Evolutionary conservation across 768 basidiomycete species (phyloP).

Genomic region (Auriscalpium vulgare): DNA sequence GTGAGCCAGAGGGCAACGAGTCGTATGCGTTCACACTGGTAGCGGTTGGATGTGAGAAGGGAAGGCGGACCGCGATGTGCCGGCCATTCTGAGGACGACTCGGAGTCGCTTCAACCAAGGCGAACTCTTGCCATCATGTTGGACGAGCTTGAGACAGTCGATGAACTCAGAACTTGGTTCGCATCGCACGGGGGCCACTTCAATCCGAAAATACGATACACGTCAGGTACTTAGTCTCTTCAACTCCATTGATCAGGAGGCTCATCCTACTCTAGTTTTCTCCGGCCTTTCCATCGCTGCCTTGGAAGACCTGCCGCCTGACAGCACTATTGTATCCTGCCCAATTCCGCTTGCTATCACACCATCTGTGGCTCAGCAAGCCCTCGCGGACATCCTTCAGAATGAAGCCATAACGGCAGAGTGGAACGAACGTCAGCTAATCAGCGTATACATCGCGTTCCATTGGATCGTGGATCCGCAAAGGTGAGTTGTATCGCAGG

Average conservation of each 20-base stretch:
- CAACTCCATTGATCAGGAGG: not conserved
- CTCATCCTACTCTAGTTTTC: conserved; percentile 5
- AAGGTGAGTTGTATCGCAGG: conserved; percentile 21
- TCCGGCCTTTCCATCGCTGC: conserved; percentile 48
- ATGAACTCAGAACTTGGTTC: conserved; percentile 45
- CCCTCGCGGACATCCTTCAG: conserved; percentile 35
- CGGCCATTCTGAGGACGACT: not conserved
- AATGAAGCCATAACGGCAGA: conserved; percentile 17
- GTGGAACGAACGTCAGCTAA: conserved; percentile 61
- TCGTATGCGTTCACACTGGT: not conserved
- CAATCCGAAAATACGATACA: conserved; percentile 36
- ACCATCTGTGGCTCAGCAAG: conserved; percentile 34
- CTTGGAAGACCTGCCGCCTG: conserved; percentile 34
- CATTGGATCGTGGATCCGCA: conserved; percentile 46
- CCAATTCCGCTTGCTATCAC: conserved; percentile 64
- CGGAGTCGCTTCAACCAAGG: too few relatives aligned
- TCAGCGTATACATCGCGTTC: conserved; percentile 56
- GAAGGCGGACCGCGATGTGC: not conserved
- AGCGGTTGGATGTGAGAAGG: not conserved
- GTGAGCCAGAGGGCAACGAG: not conserved
- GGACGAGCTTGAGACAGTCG: conserved; percentile 14
- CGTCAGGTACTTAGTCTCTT: conserved; percentile 32
- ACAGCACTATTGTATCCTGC: conserved; percentile 54
- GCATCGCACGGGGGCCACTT: conserved; percentile 40
- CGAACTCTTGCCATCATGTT: not conserved